Conservation (phyloP, 257 asterid species). For the Hygrophila difformis region DNA sequence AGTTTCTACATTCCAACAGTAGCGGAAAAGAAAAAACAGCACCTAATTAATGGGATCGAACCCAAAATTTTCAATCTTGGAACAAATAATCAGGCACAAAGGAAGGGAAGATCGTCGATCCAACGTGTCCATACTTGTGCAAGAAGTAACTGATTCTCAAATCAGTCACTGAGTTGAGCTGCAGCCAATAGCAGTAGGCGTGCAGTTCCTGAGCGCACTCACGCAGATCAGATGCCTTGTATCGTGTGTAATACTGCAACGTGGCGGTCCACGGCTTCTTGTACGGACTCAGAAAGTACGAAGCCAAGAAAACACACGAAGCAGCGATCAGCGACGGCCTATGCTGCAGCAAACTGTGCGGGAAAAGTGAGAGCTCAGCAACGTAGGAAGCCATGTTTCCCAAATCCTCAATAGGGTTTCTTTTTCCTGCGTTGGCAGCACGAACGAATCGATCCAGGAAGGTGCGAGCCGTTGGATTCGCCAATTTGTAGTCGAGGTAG, state of each 20-base stretch:
- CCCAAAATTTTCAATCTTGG: no score
- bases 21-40: no score
- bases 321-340: slow-evolving; percentile 46
- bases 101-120: background rate
- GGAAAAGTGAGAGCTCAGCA: slow-evolving; percentile 45
- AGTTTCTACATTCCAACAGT: no score
- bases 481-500: slow-evolving; percentile 42
- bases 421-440: slow-evolving; percentile 40
- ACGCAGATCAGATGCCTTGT: slow-evolving; percentile 33
- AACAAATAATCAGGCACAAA: no score
- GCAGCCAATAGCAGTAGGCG: slow-evolving; percentile 21
- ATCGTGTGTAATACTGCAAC: slow-evolving; percentile 33
- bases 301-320: slow-evolving; percentile 46
- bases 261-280: slow-evolving; percentile 45
- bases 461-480: slow-evolving; percentile 40
- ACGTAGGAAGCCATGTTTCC: slow-evolving; percentile 44
- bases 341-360: slow-evolving; percentile 37
- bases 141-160: background rate
- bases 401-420: slow-evolving; percentile 11
- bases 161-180: background rate
- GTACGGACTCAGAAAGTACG: slow-evolving; percentile 28
- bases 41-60: no score
- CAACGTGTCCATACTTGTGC: background rate
- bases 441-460: slow-evolving; percentile 45
- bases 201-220: slow-evolving; percentile 42